Evolutionary conservation across 345 rosid genomes (phyloP).

Genomic region (Eutrema heterophyllum): DNA sequence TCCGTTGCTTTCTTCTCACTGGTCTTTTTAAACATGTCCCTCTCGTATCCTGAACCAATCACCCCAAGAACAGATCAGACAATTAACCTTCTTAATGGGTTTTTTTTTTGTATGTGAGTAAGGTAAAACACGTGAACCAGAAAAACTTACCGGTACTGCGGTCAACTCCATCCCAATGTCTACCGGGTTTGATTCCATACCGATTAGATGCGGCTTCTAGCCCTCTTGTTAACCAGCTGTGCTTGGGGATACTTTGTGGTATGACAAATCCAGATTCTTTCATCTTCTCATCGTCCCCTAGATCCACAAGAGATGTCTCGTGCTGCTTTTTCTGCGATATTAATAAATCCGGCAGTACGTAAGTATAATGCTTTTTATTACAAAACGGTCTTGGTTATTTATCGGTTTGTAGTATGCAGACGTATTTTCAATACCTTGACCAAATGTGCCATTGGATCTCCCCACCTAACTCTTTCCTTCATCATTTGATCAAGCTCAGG

Average conservation of each 20-base stretch:
- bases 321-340: conserved; percentile 51
- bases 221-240: conserved; percentile 84
- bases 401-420: neutral
- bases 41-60: conserved; percentile 61
- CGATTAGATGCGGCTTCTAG: conserved; percentile 76
- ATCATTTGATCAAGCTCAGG: conserved; percentile 80
- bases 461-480: conserved; percentile 77
- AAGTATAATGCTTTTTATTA: neutral
- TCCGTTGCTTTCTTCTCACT: conserved; percentile 85
- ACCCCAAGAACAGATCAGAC: neutral
- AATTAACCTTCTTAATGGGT: neutral
- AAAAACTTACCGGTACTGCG: conserved; percentile 67
- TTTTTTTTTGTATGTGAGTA: neutral
- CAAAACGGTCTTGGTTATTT: neutral
- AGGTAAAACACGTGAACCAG: neutral
- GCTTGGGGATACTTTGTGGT: conserved; percentile 77
- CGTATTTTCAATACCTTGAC: conserved; percentile 55
- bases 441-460: conserved; percentile 96
- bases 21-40: conserved; percentile 48
- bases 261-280: conserved; percentile 81
- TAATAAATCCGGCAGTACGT: neutral
- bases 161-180: conserved; percentile 98
- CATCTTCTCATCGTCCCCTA: conserved; percentile 86
- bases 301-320: conserved; percentile 50
- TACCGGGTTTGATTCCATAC: conserved; percentile 86